Evolutionary conservation across 441 rosid genomes (phyloP).

Genomic region (Melastoma candidum): DNA sequence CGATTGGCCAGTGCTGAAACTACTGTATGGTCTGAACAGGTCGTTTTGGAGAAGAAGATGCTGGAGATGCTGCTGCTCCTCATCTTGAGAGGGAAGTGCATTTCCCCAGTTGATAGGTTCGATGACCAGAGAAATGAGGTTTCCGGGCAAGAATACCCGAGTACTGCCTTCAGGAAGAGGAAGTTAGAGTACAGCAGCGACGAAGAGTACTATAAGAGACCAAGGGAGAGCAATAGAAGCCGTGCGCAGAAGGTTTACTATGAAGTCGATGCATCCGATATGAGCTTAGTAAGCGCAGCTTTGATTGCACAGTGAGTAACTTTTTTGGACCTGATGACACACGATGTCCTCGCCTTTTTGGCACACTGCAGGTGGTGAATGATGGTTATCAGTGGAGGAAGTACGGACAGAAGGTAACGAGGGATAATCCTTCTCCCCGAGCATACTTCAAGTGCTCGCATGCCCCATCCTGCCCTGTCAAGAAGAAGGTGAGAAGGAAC

Average conservation of each 20-base stretch:
- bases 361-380: slow-evolving; percentile 8
- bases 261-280: slow-evolving; percentile 6
- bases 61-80: no score
- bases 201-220: neutral
- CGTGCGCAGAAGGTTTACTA: neutral
- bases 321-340: neutral
- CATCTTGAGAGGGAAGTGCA: no score
- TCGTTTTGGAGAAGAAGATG: no score
- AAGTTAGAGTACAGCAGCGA: neutral
- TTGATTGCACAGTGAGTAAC: neutral
- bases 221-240: slow-evolving; percentile 9
- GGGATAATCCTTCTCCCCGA: slow-evolving; percentile 18
- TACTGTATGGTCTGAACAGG: no score
- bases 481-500: slow-evolving; percentile 12
- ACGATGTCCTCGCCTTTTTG: neutral
- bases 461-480: slow-evolving; percentile 15
- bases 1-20: no score
- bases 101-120: no score
- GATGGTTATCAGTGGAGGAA: slow-evolving; percentile 20
- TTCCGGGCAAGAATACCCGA: no score
- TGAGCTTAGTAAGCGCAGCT: slow-evolving; percentile 13
- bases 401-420: slow-evolving; percentile 20
- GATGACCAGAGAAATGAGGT: no score
- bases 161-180: no score
- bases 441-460: slow-evolving; percentile 20